Evolutionary conservation across 176 grass and related monocot genomes (phyloP).

Genomic region (Secale cereale): DNA sequence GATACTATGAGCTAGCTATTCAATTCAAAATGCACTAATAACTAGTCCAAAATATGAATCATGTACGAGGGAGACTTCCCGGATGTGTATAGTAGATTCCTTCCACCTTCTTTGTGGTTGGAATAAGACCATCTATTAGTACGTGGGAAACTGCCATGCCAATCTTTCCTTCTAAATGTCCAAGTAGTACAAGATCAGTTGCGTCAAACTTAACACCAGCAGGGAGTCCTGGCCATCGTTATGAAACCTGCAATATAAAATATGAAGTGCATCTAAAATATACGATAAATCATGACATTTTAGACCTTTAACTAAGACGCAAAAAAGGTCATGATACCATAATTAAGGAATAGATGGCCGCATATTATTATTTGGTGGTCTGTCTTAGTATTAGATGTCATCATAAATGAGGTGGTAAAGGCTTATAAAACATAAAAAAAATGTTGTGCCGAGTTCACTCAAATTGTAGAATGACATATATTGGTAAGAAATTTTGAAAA

Average conservation of each 20-base stretch:
- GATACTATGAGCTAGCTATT: not conserved
- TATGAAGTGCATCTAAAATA: not conserved
- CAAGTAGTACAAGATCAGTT: constrained; percentile 57
- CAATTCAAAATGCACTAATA: not conserved
- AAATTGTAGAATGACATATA: too few species aligned
- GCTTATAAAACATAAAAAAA: not conserved
- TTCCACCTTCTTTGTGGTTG: too few species aligned
- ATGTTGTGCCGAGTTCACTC: too few species aligned
- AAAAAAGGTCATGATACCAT: not conserved
- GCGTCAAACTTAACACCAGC: constrained; percentile 90
- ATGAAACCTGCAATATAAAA: constrained; percentile 46
- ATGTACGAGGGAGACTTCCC: not conserved
- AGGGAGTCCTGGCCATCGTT: constrained; percentile 65
- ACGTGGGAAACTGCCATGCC: constrained; percentile 44
- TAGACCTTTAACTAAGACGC: too few species aligned
- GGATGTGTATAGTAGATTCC: constrained; percentile 31
- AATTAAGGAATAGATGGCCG: too few species aligned
- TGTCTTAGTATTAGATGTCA: too few species aligned
- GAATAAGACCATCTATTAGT: constrained; percentile 67
- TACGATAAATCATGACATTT: not conserved
- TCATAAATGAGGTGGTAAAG: fast-evolving
- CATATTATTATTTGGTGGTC: too few species aligned
- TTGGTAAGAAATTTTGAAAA: too few species aligned
- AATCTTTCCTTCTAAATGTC: constrained; percentile 69
- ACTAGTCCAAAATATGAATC: not conserved